These are phyloP conservation scores for Psilocybe subaeruginosa DNA, from an alignment of 768 basidiomycete genomes.

Conservation along the genomic window DNA sequence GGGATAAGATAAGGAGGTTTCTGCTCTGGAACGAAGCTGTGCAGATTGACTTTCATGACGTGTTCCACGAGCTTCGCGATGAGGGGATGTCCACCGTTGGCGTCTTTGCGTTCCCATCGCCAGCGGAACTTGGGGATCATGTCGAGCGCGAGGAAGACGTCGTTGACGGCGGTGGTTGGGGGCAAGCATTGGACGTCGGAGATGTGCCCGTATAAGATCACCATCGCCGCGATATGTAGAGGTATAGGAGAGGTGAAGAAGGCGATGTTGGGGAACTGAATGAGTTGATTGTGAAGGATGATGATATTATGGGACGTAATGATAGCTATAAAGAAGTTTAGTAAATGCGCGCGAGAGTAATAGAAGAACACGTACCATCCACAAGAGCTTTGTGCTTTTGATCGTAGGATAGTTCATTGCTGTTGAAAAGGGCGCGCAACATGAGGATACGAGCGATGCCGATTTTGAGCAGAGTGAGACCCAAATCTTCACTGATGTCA, in stretches of 20 bases:
- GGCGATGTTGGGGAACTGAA: slow-evolving; percentile 82
- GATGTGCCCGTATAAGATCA: slow-evolving; percentile 87
- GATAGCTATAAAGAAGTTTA: slow-evolving; percentile 53
- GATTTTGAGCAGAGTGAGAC: slow-evolving; percentile 81
- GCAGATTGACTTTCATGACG: slow-evolving; percentile 76
- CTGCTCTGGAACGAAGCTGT: slow-evolving; percentile 49
- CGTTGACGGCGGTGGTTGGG: slow-evolving; percentile 70
- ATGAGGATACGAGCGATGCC: slow-evolving; percentile 81
- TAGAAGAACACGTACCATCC: slow-evolving; percentile 58
- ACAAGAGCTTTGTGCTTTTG: slow-evolving; percentile 72
- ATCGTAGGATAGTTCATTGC: slow-evolving; percentile 67
- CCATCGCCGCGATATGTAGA: slow-evolving; percentile 89
- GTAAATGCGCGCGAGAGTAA: not conserved
- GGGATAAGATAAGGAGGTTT: slow-evolving; percentile 47
- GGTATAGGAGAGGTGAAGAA: slow-evolving; percentile 92
- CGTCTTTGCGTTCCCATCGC: slow-evolving; percentile 89
- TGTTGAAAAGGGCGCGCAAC: slow-evolving; percentile 77
- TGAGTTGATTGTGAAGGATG: slow-evolving; percentile 81
- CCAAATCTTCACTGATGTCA: slow-evolving; percentile 79
- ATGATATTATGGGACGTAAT: slow-evolving; percentile 88
- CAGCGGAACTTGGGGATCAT: slow-evolving; percentile 89
- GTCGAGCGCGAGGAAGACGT: slow-evolving; percentile 85
- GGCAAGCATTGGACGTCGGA: slow-evolving; percentile 72
- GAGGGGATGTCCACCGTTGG: slow-evolving; percentile 80
- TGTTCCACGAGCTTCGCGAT: slow-evolving; percentile 82